Evolutionary conservation across 805 yeast genomes (phyloP).

Genomic region (Candida stauntonica): DNA sequence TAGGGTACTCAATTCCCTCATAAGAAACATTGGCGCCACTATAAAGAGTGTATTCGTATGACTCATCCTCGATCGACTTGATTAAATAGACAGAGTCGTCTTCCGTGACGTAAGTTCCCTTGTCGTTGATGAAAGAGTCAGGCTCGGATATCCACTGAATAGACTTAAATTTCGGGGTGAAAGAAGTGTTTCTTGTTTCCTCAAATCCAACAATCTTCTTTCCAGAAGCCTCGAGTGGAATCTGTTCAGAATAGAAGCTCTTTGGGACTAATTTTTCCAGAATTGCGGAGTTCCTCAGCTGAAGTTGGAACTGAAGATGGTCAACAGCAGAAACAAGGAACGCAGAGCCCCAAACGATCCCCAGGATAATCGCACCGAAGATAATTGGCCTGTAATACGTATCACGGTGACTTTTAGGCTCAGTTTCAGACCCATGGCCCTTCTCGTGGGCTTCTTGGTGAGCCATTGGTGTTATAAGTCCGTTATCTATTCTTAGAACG

Average conservation of each 20-base stretch:
- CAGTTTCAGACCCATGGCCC: no score
- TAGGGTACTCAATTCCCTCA: conserved; percentile 36
- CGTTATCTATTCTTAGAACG: no score
- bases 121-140: conserved; percentile 46
- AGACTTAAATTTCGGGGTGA: conserved; percentile 45
- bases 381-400: not conserved
- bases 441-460: no score
- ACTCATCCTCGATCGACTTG: conserved; percentile 43
- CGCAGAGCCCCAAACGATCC: conserved; percentile 13
- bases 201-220: conserved; percentile 30
- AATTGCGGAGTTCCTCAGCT: conserved; percentile 5
- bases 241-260: not conserved
- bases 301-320: conserved; percentile 7
- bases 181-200: conserved; percentile 50
- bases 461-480: no score
- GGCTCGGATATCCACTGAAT: conserved; percentile 68
- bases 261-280: conserved; percentile 11
- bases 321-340: conserved; percentile 7
- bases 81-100: conserved; percentile 47
- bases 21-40: conserved; percentile 43
- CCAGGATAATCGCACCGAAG: conserved; percentile 1
- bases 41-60: conserved; percentile 43
- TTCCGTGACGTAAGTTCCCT: conserved; percentile 60
- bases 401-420: conserved; percentile 1
- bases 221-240: not conserved